Percentiles rank a stretch among this genome's conserved stretches.
These are phyloP conservation scores for Lachancea meyersii DNA, from an alignment of 805 yeast genomes.

Conservation along the genomic window DNA sequence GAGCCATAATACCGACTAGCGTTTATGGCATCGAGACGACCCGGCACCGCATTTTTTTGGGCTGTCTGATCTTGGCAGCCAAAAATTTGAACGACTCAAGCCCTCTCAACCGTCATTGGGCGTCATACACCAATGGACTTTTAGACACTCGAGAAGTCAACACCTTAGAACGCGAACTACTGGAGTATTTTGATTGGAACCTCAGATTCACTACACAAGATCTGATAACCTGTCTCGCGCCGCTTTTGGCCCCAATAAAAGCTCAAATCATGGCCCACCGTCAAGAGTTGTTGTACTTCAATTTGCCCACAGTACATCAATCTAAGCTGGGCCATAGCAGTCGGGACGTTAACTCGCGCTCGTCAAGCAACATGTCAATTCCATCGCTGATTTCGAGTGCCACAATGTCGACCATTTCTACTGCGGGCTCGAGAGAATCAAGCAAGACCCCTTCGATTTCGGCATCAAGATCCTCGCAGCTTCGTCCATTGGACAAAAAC, in stretches of 20 bases:
- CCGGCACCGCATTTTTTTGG: slow-evolving; percentile 85
- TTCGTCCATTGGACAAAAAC: slow-evolving; percentile 14
- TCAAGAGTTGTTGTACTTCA: slow-evolving; percentile 24
- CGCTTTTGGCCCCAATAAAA: slow-evolving; percentile 73
- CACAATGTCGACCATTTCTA: slow-evolving; percentile 28
- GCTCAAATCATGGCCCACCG: slow-evolving; percentile 21
- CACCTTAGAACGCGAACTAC: slow-evolving; percentile 83
- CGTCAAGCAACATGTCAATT: slow-evolving; percentile 32
- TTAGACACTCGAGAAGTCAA: slow-evolving; percentile 74
- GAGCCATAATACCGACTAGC: slow-evolving; percentile 73
- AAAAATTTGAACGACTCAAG: slow-evolving; percentile 88
- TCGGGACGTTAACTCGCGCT: slow-evolving; percentile 24
- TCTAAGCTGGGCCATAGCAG: slow-evolving; percentile 11
- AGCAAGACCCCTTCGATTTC: slow-evolving; percentile 13
- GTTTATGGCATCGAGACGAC: slow-evolving; percentile 92
- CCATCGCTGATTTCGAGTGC: slow-evolving; percentile 40
- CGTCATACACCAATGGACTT: slow-evolving; percentile 83
- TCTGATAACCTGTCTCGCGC: slow-evolving; percentile 59
- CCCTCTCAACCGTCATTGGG: slow-evolving; percentile 96
- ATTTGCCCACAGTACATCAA: slow-evolving; percentile 18
- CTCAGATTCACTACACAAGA: slow-evolving; percentile 66
- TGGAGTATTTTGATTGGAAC: slow-evolving; percentile 81
- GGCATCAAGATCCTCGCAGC: slow-evolving; percentile 9
- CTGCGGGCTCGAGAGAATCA: slow-evolving; percentile 15
- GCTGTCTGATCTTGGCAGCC: slow-evolving; percentile 86